Evolutionary conservation across 371 early-diverging fungal genomes (phyloP).

Genomic region (Mucor piriformis): DNA sequence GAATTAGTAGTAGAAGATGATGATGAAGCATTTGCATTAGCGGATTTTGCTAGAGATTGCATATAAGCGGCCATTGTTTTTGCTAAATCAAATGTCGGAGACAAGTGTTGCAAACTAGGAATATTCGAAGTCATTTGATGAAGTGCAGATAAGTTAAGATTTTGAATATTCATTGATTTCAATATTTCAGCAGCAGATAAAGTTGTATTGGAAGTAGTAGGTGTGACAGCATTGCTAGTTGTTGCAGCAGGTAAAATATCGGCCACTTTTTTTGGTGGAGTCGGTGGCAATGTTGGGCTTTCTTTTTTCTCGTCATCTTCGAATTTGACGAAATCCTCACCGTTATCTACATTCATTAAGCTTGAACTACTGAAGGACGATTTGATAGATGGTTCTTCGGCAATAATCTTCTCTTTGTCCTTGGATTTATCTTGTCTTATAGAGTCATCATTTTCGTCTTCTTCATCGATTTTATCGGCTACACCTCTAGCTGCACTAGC

Average conservation of each 20-base stretch:
- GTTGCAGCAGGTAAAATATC: conserved; percentile 13
- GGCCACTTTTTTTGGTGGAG: conserved; percentile 12
- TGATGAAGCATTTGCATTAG: conserved; percentile 17
- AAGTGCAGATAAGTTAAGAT: conserved; percentile 44
- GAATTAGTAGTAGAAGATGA: conserved; percentile 19
- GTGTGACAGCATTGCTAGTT: conserved; percentile 3
- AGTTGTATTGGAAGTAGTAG: conserved; percentile 10
- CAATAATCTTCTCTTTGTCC: not conserved
- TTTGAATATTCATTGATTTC: conserved; percentile 41
- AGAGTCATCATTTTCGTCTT: conserved; percentile 1
- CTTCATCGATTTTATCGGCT: conserved; percentile 27
- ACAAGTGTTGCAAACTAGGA: conserved; percentile 36
- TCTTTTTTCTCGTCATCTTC: conserved; percentile 50
- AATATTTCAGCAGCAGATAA: conserved; percentile 30
- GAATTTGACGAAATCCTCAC: conserved; percentile 51
- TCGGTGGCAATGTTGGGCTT: not conserved
- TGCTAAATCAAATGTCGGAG: conserved; percentile 44
- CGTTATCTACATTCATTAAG: conserved; percentile 27
- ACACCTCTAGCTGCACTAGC: conserved; percentile 36
- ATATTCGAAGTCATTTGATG: conserved; percentile 49
- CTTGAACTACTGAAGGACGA: conserved; percentile 4
- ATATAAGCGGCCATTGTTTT: conserved; percentile 43
- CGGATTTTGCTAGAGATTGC: conserved; percentile 37
- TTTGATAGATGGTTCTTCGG: not conserved
- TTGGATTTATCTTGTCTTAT: not conserved